Evolutionary conservation across 2,329 filamentous ascomycete genomes (phyloP), one percentile per base, ranked within the genome.

Genomic region (Arthrobotrys sphaeroides): DNA sequence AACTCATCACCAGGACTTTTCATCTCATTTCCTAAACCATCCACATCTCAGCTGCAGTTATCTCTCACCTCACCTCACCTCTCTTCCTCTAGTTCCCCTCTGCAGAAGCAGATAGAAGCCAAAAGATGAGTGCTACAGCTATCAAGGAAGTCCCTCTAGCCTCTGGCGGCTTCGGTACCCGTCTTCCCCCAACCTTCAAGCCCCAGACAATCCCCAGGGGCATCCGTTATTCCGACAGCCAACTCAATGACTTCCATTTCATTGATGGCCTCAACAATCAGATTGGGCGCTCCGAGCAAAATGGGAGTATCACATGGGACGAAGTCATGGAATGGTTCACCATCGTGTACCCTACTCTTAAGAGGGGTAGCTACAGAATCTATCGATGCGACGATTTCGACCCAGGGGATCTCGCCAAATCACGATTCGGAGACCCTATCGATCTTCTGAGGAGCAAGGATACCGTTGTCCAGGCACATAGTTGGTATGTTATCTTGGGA

Each of bases 291-390:
- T 28, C 51, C 3, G 51, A 60, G 24, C 64, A 68, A 12, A 47
- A 59, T 20, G 64, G 64, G 4, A 40, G 12, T 16, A n/a, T 68
- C 10, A 68, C 64, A 7, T 68, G 64, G 64, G 64, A 45, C 3
- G 64, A 59, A 20, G n/a, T 68, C 0, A 49, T 60, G 31, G 64
- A 68, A n/a, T 59, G 51, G 64, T 68, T 68, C 6, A 9, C 38
- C 2, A 47, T 68, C 4, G 64, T 68, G 16, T 68, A 59, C n/a
- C 64, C 64, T n/a, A 57, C 6, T 5, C 64, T 68, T 13, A 26
- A 49, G 40, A 24, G 13, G 24, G 64, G 64, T 13, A 49, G 26
- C 9, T 68, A n/a, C 22, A 43, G 36, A 13, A 40, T 68, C 12
- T 47, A 68, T 22, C 51, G 38, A 9, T 68, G 64, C 49, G 16